Evolutionary conservation across 2,329 filamentous ascomycete genomes (phyloP), one percentile per base, ranked within the genome.

Genomic region (Alternaria longipes): DNA sequence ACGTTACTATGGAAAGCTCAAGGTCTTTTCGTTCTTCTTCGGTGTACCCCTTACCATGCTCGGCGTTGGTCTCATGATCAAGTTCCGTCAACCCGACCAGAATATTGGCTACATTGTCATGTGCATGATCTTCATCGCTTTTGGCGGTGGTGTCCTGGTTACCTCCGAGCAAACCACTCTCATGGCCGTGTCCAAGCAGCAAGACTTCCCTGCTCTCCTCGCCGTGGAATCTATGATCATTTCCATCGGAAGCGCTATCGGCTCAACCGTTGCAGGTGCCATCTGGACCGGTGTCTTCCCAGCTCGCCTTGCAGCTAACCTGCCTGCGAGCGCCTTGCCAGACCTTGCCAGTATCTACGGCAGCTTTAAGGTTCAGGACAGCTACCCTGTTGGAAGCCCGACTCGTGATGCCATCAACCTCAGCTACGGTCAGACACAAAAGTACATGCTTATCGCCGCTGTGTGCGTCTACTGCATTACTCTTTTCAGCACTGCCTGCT

Each of bases 271-370:
- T 49, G 84, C 89, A 1, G 84, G 84, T 0, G 88, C 88, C 9
- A 86, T 91, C 63, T 91, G 89, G 89, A 87, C 85, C 0, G 82
- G 84, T 61, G 83, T 85, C 1, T 86, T 91, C 68, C 84, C 83
- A 5, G 75, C 79, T 18, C 82, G 83, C 11, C 80, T 90, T 14
- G 68, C 60, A 42, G 56, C 52, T 2, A 67, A 72, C 20, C 79
- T 90, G 1, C 87, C 87, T 9, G 62, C 80, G 1, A 74, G 77
- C 2, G 74, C 69, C 26, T 78, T 81, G 70, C 69, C 71, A 41
- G 81, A 78, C 41, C 66, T 74, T 30, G 38, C 66, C 0, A 59
- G 40, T 1, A 81, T 90, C 56, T 87, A 87, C 62, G 82, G 83
- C 30, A 81, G 82, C 64, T 68, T 90, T 24, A 78, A 78, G 0